Evolutionary conservation across 345 rosid species (phyloP), one percentile per base, ranked within the genome.

Genomic region (Arabidopsis thaliana): DNA sequence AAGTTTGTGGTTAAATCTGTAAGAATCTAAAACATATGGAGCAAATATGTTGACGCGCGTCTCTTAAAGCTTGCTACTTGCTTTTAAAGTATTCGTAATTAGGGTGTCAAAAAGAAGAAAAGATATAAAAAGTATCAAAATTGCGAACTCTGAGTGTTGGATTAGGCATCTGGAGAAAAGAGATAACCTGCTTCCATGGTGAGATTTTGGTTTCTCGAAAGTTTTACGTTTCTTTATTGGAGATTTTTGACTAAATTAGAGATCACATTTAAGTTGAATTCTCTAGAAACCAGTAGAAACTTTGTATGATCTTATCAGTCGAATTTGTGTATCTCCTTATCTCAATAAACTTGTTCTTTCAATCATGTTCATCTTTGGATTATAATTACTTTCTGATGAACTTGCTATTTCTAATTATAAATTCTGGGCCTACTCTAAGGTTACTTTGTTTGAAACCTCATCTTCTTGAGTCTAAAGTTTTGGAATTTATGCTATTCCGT

Each of bases 101-200:
- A n/a, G 50, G 9, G 50, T 46, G 50, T 46, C 20, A n/a, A n/a
- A n/a, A 7, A 7, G 52, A 16, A 48, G 1, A 6, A 46, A 4
- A 5, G 22, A 1, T 9, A 14, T 44, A 40, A 11, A 11, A 42
- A 41, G 4, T 0, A 41, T 11, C 11, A 40, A 10, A 13, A 8
- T 51, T 7, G 34, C 16, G 1, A 23, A 13, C 14, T 50, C 20
- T 22, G 7, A 24, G 28, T 67, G 50, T 6, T 68, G 37, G 61
- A 6, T 36, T 67, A 34, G 32, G 59, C 8, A 33, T 53, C 64
- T 9, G 3, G 37, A 30, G 55, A 46, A 50, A 63, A 3, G 30
- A 42, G 38, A 23, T 2, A 45, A 56, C 10, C 40, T 46, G 38
- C 34, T 36, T 20, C 67, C 4, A 66, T 74, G 78, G 78, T 74